phyloP scores from a whole-genome alignment of 208 protist species.

The Angomonas desouzai region DNA sequence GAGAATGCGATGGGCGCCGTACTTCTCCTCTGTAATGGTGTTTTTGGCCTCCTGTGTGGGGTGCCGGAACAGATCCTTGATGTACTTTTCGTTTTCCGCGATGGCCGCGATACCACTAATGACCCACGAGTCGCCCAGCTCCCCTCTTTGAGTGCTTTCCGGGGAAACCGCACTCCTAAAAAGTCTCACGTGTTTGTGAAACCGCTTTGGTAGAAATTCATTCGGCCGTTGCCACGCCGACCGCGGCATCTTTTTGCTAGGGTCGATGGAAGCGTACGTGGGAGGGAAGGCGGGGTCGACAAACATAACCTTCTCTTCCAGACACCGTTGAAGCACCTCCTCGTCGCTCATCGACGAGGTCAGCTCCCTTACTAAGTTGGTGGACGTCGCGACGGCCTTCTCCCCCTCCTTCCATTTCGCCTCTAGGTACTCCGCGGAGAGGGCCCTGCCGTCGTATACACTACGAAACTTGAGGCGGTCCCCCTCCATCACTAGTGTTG shows the following conservation, averaged over 20 bases:
- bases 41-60: constrained; percentile 7
- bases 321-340: constrained; percentile 30
- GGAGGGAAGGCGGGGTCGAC: constrained; percentile 45
- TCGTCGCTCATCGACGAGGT: constrained; percentile 10
- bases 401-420: constrained; percentile 13
- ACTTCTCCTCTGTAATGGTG: constrained; percentile 24
- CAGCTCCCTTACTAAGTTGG: not conserved
- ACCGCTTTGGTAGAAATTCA: constrained; percentile 35
- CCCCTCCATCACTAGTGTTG: constrained; percentile 19
- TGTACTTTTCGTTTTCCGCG: constrained; percentile 28
- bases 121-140: constrained; percentile 69
- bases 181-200: constrained; percentile 19
- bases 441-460: constrained; percentile 31
- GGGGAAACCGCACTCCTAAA: constrained; percentile 41
- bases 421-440: constrained; percentile 40
- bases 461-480: constrained; percentile 19
- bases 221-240: constrained; percentile 33
- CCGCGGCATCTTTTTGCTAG: constrained; percentile 14
- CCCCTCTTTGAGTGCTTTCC: constrained; percentile 31
- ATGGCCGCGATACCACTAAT: constrained; percentile 53
- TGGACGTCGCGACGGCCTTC: constrained; percentile 4
- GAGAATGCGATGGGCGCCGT: constrained; percentile 55
- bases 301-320: constrained; percentile 21
- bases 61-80: constrained; percentile 47
- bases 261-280: constrained; percentile 25